These are phyloP conservation scores for Lentinula edodes DNA, from an alignment of 768 basidiomycete genomes.

Conservation along the genomic window DNA sequence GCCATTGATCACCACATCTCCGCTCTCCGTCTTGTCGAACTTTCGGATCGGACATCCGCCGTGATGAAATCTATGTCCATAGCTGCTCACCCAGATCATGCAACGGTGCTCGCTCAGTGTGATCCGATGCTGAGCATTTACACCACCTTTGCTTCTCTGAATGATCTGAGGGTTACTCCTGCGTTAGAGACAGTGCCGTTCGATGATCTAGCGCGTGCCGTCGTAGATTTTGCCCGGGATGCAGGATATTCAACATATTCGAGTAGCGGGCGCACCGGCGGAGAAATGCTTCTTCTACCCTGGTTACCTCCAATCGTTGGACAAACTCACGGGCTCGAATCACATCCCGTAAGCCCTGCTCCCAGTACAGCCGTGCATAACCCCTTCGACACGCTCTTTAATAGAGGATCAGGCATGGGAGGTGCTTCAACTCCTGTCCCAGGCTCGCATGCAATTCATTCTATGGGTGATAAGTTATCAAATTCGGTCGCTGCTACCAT, in stretches of 20 bases:
- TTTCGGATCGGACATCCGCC: constrained; percentile 80
- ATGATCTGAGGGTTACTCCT: constrained; percentile 58
- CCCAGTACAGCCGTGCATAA: constrained; percentile 28
- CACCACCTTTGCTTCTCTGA: constrained; percentile 70
- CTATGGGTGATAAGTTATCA: constrained; percentile 23
- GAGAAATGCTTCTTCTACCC: constrained; percentile 78
- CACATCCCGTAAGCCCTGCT: neutral
- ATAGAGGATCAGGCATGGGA: constrained; percentile 13
- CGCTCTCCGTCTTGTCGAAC: constrained; percentile 81
- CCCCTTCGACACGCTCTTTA: constrained; percentile 73
- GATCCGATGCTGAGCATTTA: constrained; percentile 74
- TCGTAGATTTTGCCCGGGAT: constrained; percentile 57
- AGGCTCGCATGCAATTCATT: neutral
- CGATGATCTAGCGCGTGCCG: constrained; percentile 67
- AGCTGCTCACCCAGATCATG: constrained; percentile 40
- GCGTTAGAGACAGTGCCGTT: constrained; percentile 70
- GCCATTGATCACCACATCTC: constrained; percentile 7
- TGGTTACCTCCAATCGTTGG: constrained; percentile 52
- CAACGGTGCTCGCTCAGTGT: constrained; percentile 27
- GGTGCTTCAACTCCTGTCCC: constrained; percentile 20
- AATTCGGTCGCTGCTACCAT: constrained; percentile 39
- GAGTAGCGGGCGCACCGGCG: constrained; percentile 23
- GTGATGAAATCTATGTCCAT: constrained; percentile 75
- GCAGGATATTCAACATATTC: neutral
- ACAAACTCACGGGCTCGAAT: neutral